These are phyloP conservation scores for Cytospora chrysosperma DNA, from an alignment of 2,329 filamentous ascomycete genomes.

Conservation along the genomic window DNA sequence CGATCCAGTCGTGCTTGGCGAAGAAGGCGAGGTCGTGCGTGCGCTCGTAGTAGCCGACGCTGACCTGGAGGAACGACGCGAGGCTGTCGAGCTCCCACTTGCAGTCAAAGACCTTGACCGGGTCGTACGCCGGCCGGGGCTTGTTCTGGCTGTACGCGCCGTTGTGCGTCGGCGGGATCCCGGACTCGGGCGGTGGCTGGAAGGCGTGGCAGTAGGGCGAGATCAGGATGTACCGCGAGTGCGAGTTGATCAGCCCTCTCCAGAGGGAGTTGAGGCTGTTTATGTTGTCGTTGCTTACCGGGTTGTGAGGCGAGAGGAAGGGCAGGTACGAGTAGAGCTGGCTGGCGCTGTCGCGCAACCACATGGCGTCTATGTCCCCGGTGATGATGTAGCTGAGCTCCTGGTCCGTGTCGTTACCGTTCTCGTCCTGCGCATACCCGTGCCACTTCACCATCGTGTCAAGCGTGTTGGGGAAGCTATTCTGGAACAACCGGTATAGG, in stretches of 20 bases:
- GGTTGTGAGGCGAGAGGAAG: slow-evolving; percentile 51
- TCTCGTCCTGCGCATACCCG: slow-evolving; percentile 48
- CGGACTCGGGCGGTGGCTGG: slow-evolving; percentile 77
- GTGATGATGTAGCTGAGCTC: slow-evolving; percentile 75
- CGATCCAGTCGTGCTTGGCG: slow-evolving; percentile 62
- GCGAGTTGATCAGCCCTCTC: slow-evolving; percentile 70
- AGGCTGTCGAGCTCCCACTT: slow-evolving; percentile 92
- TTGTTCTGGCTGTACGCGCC: slow-evolving; percentile 57
- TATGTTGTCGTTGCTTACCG: slow-evolving; percentile 54
- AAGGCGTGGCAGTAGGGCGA: slow-evolving; percentile 88
- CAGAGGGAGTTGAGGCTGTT: slow-evolving; percentile 67
- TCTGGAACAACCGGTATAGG: slow-evolving; percentile 77
- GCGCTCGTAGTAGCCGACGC: slow-evolving; percentile 71
- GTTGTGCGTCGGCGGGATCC: slow-evolving; percentile 58
- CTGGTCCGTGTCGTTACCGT: slow-evolving; percentile 44
- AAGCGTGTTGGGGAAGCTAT: slow-evolving; percentile 79
- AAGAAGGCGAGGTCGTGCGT: slow-evolving; percentile 59
- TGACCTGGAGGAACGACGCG: slow-evolving; percentile 79
- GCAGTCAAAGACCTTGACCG: slow-evolving; percentile 74
- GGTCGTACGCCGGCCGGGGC: slow-evolving; percentile 64
- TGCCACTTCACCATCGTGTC: slow-evolving; percentile 83
- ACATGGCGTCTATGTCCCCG: slow-evolving; percentile 83
- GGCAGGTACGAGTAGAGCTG: slow-evolving; percentile 69
- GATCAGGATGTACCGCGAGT: slow-evolving; percentile 64
- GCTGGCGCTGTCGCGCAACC: slow-evolving; percentile 80